Evolutionary conservation across 371 early-diverging fungal genomes (phyloP), one percentile per base, ranked within the genome.

Genomic region (Circinella minor): DNA sequence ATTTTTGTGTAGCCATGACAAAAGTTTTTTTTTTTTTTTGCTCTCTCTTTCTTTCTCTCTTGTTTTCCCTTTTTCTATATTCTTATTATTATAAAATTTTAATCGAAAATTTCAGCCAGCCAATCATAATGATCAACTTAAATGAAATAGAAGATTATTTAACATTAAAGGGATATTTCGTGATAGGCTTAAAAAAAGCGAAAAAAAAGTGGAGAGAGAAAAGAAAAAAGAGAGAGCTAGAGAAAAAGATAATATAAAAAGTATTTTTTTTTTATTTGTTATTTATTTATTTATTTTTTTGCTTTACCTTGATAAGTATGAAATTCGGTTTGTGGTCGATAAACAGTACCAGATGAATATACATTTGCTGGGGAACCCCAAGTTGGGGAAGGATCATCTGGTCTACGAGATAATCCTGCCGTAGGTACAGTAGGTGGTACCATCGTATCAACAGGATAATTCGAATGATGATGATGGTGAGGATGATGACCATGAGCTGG

Each of bases 111-210:
- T 47, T 27, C 65, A 54, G 54, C 49, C 54, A 55, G 69, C 69
- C 63, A 63, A 69, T 63, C 69, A 69, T 47, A 57, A 37, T 18
- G 13, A 36, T 57, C n/a, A 63, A 37, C 55, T 66, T 60, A 47
- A 57, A 48, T 62, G 39, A 51, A 63, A 36, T 36, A 46, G 54
- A 62, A 43, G 43, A 43, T 2, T 43, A 43, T 43, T 43, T 3
- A 43, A 43, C 43, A 6, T 11, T 43, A 9, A 43, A 27, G 27
- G 27, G 27, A 27, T 27, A 27, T 63, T 47, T 9, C 47, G 9
- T 17, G 18, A 14, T 11, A 18, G 46, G 48, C 18, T 11, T 11
- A 11, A 13, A 38, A 18, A 11, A 47, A 5, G 20, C 36, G 62
- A 38, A 46, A 27, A 27, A 36, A 34, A 14, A 57, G 15, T 37